phyloP scores from a whole-genome alignment of 768 basidiomycete genomes.

The Neoboletus brunneissimus region DNA sequence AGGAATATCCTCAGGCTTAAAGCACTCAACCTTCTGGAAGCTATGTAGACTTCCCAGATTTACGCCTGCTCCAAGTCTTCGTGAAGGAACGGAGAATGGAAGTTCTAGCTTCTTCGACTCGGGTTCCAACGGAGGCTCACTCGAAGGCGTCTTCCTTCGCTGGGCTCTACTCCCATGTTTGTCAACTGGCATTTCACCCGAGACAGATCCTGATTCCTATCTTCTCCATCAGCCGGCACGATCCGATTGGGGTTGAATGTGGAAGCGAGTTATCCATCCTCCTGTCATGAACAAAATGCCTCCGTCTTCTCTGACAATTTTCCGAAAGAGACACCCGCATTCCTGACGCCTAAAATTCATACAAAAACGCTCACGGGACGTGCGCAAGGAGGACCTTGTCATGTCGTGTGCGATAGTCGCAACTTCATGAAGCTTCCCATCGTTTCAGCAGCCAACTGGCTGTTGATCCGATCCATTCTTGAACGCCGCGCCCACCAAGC shows the following conservation, averaged over 20 bases:
- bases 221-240: neutral
- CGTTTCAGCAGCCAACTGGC: neutral
- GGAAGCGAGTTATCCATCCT: neutral
- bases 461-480: neutral
- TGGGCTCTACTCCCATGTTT: neutral
- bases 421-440: neutral
- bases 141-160: neutral
- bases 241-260: neutral
- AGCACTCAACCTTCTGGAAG: neutral
- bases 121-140: neutral
- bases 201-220: neutral
- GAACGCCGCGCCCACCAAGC: neutral
- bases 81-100: neutral
- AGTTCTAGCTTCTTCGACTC: neutral
- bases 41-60: neutral
- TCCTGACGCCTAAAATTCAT: neutral
- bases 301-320: neutral
- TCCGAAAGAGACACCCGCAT: neutral
- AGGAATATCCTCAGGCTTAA: neutral
- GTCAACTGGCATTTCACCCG: neutral
- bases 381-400: neutral
- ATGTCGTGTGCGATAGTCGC: too few relatives aligned
- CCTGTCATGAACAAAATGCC: neutral
- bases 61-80: neutral
- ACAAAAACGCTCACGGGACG: neutral